These are phyloP conservation scores for Stachybotrys echinatus DNA, from an alignment of 2,329 filamentous ascomycete species.

Conservation along the genomic window DNA sequence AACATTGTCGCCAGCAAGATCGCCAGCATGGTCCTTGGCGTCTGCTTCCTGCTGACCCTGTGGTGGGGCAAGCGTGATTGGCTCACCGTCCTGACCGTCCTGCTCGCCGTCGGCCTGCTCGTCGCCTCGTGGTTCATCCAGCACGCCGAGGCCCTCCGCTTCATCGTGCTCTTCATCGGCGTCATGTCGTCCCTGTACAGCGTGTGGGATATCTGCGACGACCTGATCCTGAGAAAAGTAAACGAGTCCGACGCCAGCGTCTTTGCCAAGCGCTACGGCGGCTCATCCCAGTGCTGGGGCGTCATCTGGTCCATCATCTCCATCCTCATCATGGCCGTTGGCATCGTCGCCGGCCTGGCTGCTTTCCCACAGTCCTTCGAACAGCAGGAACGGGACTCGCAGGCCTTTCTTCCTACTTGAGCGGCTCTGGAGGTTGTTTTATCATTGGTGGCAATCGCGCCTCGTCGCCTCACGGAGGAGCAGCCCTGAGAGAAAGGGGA, in stretches of 20 bases:
- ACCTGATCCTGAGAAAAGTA: slow-evolving; percentile 74
- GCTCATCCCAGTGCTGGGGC: slow-evolving; percentile 77
- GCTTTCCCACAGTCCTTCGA: slow-evolving; percentile 67
- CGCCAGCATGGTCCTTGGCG: slow-evolving; percentile 67
- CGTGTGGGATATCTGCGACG: slow-evolving; percentile 82
- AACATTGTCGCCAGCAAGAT: slow-evolving; percentile 76
- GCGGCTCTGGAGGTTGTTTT: background rate
- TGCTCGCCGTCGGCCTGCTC: slow-evolving; percentile 65
- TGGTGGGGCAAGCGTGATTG: slow-evolving; percentile 80
- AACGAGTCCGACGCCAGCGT: slow-evolving; percentile 76
- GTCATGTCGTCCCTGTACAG: slow-evolving; percentile 79
- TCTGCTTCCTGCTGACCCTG: slow-evolving; percentile 71
- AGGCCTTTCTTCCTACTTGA: slow-evolving; percentile 54
- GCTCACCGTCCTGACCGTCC: slow-evolving; percentile 67
- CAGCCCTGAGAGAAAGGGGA: too few species aligned
- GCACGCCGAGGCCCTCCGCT: slow-evolving; percentile 68
- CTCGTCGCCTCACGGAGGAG: too few species aligned
- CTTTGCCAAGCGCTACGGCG: slow-evolving; percentile 72
- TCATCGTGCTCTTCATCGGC: slow-evolving; percentile 73
- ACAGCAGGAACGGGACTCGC: slow-evolving; percentile 64
- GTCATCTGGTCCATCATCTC: slow-evolving; percentile 73
- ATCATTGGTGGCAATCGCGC: background rate
- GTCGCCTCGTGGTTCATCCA: slow-evolving; percentile 76
- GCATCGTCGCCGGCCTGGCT: slow-evolving; percentile 71
- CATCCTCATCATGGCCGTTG: slow-evolving; percentile 63